Conservation (phyloP, 441 rosid genomes). For the Pelargonium fulgidum region DNA sequence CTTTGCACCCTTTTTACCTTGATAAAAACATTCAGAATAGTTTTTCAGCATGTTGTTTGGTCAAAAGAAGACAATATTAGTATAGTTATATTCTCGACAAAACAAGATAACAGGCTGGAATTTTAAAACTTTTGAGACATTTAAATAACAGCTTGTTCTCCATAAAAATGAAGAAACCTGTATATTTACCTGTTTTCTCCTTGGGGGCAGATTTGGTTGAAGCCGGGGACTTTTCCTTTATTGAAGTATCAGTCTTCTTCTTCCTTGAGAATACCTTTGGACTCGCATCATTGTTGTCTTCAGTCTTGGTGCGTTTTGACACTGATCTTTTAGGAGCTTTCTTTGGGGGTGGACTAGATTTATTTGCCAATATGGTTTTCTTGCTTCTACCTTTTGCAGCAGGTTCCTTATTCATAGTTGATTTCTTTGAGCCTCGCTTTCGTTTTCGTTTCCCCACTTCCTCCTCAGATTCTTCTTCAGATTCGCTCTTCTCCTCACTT, state of each 20-base stretch:
- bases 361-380: constrained; percentile 31
- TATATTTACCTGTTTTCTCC: constrained; percentile 52
- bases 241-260: constrained; percentile 42
- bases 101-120: neutral
- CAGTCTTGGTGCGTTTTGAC: constrained; percentile 41
- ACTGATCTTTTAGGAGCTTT: constrained; percentile 38
- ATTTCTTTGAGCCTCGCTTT: constrained; percentile 26
- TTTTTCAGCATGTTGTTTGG: neutral
- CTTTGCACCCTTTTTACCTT: constrained; percentile 52
- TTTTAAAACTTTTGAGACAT: neutral
- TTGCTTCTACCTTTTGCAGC: constrained; percentile 50
- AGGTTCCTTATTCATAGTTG: constrained; percentile 46
- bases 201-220: constrained; percentile 47
- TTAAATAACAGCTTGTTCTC: neutral
- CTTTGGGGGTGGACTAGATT: constrained; percentile 42
- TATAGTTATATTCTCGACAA: neutral
- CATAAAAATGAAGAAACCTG: neutral
- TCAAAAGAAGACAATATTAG: neutral
- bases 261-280: constrained; percentile 63
- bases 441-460: constrained; percentile 46
- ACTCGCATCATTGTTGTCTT: constrained; percentile 49
- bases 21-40: neutral
- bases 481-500: constrained; percentile 62
- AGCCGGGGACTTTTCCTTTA: constrained; percentile 45
- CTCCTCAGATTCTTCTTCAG: constrained; percentile 76